Evolutionary conservation across 371 early-diverging fungal genomes (phyloP).

Genomic region (Apophysomyces elegans): DNA sequence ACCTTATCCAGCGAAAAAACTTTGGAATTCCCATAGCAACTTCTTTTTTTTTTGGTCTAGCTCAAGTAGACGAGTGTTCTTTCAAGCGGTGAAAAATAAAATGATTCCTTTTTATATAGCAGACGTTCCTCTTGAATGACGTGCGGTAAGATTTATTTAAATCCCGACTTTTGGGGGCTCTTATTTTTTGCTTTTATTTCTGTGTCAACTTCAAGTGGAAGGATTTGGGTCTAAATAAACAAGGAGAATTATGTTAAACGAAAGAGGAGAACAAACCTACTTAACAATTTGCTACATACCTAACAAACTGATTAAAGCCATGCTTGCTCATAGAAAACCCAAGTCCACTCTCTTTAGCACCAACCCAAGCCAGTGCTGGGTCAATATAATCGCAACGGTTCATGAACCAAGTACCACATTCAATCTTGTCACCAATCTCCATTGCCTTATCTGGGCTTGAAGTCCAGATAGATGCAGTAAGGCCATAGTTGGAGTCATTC

Average conservation of each 20-base stretch:
- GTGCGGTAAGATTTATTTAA: not conserved
- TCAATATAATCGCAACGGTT: constrained; percentile 86
- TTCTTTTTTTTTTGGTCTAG: not conserved
- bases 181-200: constrained; percentile 17
- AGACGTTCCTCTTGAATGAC: not conserved
- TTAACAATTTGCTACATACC: constrained; percentile 24
- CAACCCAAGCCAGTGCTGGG: constrained; percentile 84
- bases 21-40: constrained; percentile 81
- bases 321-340: constrained; percentile 74
- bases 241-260: no score
- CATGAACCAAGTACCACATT: constrained; percentile 88
- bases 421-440: constrained; percentile 69
- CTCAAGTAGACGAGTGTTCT: not conserved
- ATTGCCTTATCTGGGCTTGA: constrained; percentile 61
- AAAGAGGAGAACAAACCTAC: no score
- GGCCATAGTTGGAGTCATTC: constrained; percentile 84
- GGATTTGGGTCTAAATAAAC: constrained; percentile 47
- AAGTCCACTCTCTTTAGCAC: constrained; percentile 81
- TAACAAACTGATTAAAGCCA: constrained; percentile 73
- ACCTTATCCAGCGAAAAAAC: constrained; percentile 92
- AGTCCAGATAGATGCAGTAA: constrained; percentile 90
- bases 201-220: constrained; percentile 52
- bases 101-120: not conserved
- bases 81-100: not conserved
- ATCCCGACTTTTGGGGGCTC: not conserved